Evolutionary conservation across 129 eudicot genomes (phyloP).

Genomic region (Flaveria robusta): DNA sequence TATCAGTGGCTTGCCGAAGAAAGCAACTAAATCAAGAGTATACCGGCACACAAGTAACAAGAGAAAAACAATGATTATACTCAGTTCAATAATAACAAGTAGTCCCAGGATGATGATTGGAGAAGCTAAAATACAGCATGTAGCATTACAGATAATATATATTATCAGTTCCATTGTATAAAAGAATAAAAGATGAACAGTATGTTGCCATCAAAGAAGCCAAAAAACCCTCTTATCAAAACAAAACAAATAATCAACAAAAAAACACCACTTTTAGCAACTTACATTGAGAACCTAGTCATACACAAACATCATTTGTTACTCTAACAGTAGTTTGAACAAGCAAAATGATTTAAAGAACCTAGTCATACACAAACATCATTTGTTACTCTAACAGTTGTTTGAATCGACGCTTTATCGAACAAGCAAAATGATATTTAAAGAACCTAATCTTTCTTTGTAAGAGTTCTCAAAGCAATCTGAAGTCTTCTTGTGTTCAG

Average conservation of each 20-base stretch:
- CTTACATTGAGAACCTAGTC: neutral
- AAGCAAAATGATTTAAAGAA: slow-evolving; percentile 1
- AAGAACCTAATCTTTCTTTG: slow-evolving; percentile 4
- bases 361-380: neutral
- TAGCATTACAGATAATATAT: neutral
- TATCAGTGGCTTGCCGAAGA: neutral
- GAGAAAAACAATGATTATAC: slow-evolving; percentile 9
- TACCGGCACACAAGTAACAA: neutral
- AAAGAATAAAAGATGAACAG: slow-evolving; percentile 7
- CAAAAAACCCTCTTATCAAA: neutral
- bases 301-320: neutral
- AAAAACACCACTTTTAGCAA: neutral
- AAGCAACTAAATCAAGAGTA: neutral
- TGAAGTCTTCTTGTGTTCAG: neutral
- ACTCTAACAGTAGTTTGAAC: too few species aligned
- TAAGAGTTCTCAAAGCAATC: neutral
- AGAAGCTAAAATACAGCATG: neutral
- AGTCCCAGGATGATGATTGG: neutral
- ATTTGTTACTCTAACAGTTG: too few species aligned
- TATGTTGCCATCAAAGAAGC: neutral
- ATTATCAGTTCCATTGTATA: neutral
- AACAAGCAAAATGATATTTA: neutral
- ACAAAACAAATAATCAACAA: neutral
- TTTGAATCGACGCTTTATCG: neutral
- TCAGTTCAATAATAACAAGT: neutral